A percentile compares a stretch with the other conserved stretches of the same genome.
Evolutionary conservation across 2,329 filamentous ascomycete genomes (phyloP).

Genomic region (Plectosphaerella cucumerina): DNA sequence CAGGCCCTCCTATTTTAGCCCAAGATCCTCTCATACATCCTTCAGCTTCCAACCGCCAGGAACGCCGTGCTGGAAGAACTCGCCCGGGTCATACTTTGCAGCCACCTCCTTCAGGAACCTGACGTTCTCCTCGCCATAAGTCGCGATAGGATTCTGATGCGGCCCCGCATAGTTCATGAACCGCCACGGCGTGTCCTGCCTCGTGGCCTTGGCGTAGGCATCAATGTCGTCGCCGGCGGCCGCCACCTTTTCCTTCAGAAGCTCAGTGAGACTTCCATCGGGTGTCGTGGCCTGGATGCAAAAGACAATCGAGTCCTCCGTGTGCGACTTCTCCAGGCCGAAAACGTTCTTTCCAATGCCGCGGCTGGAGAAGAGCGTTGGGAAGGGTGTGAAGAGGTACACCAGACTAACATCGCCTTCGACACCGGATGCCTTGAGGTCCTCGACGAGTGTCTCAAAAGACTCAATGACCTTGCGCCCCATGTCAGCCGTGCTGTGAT

Average conservation of each 20-base stretch:
- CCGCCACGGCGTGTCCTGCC: constrained; percentile 2
- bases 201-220: constrained; percentile 1
- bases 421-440: not conserved
- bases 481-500: not conserved
- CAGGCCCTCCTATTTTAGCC: too few relatives aligned
- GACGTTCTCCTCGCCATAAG: constrained; percentile 3
- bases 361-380: not conserved
- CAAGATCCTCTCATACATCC: not conserved
- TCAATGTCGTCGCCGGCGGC: not conserved
- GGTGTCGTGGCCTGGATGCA: not conserved
- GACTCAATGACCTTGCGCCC: not conserved
- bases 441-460: not conserved
- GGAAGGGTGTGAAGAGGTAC: constrained; percentile 6
- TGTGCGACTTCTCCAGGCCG: not conserved
- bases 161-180: constrained; percentile 9
- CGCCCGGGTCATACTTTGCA: constrained; percentile 16
- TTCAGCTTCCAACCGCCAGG: constrained; percentile 4
- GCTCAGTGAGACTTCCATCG: not conserved
- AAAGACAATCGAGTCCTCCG: not conserved
- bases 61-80: constrained; percentile 13
- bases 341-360: not conserved
- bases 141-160: constrained; percentile 4
- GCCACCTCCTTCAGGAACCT: constrained; percentile 3
- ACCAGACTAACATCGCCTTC: constrained; percentile 1
- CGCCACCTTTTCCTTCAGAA: not conserved